Evolutionary conservation across 1,139 yeast genomes (phyloP), one percentile per base, ranked within the genome.

Genomic region (Scheffersomyces lignicola): DNA sequence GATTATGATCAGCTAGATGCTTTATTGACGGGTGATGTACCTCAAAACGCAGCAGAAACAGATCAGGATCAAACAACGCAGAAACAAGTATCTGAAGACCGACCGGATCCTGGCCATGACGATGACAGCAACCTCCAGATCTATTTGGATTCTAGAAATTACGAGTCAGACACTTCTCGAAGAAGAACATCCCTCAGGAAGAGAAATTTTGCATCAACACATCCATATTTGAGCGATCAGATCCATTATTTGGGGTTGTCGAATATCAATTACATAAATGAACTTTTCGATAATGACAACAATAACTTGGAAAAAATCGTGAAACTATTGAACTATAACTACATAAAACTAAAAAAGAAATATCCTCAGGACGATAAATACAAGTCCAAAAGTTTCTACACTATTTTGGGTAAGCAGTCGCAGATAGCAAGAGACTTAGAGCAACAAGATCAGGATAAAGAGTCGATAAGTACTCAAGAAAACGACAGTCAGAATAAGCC

Each of bases 211-310:
- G 64, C 76, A 2, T 65, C 72, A 47, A 60, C 73, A 2, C 74
- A 69, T 47, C 77, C 77, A 0, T 71, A 71, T 42, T 44, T 71
- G 15, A 70, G 74, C 3, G 77, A 71, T 42, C 73, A 69, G 41
- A 74, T 73, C 3, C 71, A 67, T 40, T 70, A 69, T 55, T 52
- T 71, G 31, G 76, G 71, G 1, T 51, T 71, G 8, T 56, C 71
- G 7, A 55, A 60, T 30, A 49, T 58, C 3, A 61, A 59, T 21
- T 59, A 62, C 34, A 51, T 70, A 39, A 69, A 70, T 46, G 67
- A 65, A 25, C 43, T 70, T 30, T 69, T 65, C 43, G 61, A 58
- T 31, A 64, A 60, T 11, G 53, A 52, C 27, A 60, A 58, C 15
- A 58, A 45, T 13, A 64, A 69, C 34, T 47, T 68, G 13, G 63